phyloP scores from a whole-genome alignment of 345 rosid species.

The Camelina sativa region DNA sequence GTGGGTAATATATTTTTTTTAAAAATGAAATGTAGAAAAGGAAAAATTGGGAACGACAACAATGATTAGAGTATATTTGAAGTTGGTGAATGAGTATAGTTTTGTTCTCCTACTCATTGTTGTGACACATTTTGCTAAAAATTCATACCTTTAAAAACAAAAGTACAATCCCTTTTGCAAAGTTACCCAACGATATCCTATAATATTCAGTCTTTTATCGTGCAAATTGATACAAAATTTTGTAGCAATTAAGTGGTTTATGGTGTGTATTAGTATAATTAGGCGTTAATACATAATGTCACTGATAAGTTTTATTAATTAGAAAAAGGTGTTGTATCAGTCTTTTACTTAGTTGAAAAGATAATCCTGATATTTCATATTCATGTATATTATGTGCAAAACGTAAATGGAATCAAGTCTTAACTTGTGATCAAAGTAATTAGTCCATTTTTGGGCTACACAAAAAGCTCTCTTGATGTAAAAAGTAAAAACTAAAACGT shows the following conservation, averaged over 20 bases:
- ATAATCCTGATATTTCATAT: background rate
- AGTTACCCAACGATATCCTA: conserved; percentile 8
- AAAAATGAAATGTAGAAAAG: conserved; percentile 3
- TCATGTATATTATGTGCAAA: background rate
- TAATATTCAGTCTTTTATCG: background rate
- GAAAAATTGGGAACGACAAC: conserved; percentile 27
- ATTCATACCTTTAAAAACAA: conserved; percentile 25
- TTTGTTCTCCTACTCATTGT: conserved; percentile 32
- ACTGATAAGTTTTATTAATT: no score
- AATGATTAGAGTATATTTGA: conserved; percentile 31
- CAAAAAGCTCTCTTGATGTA: conserved; percentile 5
- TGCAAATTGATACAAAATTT: background rate
- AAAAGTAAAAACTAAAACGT: background rate
- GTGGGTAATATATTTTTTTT: conserved; percentile 12
- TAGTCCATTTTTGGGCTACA: conserved; percentile 13
- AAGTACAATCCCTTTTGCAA: conserved; percentile 33
- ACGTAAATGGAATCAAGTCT: conserved; percentile 9
- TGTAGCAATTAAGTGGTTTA: background rate
- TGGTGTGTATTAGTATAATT: background rate
- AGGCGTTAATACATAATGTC: no score
- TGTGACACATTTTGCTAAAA: conserved; percentile 32
- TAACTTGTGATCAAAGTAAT: background rate
- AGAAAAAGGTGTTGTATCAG: background rate
- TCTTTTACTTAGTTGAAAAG: background rate
- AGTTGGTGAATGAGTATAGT: conserved; percentile 42